Conservation (phyloP, 1,284 basidiomycete genomes). For the Microbotryum saponariae region DNA sequence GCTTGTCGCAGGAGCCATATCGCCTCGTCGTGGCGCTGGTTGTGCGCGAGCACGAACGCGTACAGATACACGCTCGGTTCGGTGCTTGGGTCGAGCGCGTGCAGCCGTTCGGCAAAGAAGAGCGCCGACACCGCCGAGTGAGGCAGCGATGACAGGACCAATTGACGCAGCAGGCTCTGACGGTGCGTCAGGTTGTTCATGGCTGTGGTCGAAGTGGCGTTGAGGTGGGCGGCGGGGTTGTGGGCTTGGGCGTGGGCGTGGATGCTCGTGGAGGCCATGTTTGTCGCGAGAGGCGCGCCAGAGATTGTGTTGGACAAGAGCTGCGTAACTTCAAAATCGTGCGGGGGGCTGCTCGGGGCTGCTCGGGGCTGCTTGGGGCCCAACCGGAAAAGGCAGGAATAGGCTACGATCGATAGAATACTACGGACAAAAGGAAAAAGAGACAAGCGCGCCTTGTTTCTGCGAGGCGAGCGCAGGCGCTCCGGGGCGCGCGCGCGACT, state of each 20-base stretch:
- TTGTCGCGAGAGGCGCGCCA: not conserved
- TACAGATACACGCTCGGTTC: conserved; percentile 32
- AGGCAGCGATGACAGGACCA: conserved; percentile 13
- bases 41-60: conserved; percentile 17
- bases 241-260: not conserved
- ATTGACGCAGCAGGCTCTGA: conserved; percentile 7
- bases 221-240: not conserved
- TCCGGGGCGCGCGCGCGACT: no score
- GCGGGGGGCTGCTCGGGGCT: no score
- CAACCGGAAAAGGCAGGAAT: not conserved
- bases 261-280: not conserved
- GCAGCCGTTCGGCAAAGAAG: conserved; percentile 36
- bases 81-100: conserved; percentile 28
- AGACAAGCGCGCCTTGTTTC: no score
- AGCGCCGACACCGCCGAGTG: conserved; percentile 29
- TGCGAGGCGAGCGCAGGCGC: no score
- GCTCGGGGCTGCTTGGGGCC: not conserved
- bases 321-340: no score
- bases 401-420: no score
- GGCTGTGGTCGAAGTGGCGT: not conserved
- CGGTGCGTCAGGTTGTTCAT: not conserved
- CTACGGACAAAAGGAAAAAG: no score
- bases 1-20: conserved; percentile 31
- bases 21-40: conserved; percentile 23
- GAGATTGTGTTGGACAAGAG: not conserved